These are phyloP conservation scores for Pestalotiopsis sp. DNA, from an alignment of 2,329 filamentous ascomycete species.

Conservation along the genomic window DNA sequence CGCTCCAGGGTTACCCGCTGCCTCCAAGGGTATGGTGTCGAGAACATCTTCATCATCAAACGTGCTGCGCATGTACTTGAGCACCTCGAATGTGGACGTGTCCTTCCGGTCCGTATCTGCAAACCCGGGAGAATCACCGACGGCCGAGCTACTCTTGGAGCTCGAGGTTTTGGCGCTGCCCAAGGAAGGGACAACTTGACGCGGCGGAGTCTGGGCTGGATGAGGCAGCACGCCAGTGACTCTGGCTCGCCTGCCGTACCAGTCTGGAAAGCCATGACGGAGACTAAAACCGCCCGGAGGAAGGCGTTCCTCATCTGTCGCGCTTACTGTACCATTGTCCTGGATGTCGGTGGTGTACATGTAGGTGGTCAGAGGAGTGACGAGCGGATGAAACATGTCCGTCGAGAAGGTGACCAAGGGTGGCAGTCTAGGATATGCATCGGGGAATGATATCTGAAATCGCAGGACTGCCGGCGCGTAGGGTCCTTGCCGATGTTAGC, in stretches of 20 bases:
- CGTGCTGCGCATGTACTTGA: conserved; percentile 79
- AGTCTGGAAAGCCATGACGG: conserved; percentile 85
- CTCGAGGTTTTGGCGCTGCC: conserved; percentile 25
- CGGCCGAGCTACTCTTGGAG: conserved; percentile 25
- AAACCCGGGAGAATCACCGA: conserved; percentile 37
- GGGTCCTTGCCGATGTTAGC: conserved; percentile 61
- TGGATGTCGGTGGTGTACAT: conserved; percentile 83
- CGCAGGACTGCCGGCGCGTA: conserved; percentile 86
- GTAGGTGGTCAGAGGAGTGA: conserved; percentile 92
- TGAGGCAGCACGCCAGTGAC: conserved; percentile 34
- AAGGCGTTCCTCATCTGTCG: conserved; percentile 79
- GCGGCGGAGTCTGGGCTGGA: conserved; percentile 29
- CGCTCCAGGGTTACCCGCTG: conserved; percentile 85
- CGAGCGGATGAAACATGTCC: conserved; percentile 92
- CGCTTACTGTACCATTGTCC: conserved; percentile 77
- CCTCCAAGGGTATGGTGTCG: conserved; percentile 77
- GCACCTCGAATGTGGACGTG: conserved; percentile 65
- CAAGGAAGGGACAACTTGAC: conserved; percentile 27
- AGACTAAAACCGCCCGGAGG: conserved; percentile 90
- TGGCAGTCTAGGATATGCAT: conserved; percentile 75
- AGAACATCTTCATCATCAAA: conserved; percentile 80
- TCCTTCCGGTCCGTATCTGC: conserved; percentile 43
- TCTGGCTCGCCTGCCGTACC: conserved; percentile 70
- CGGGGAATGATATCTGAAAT: conserved; percentile 87
- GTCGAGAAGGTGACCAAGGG: conserved; percentile 87